phyloP scores from a whole-genome alignment of 2,329 filamentous ascomycete genomes.

The Didymella exigua region DNA sequence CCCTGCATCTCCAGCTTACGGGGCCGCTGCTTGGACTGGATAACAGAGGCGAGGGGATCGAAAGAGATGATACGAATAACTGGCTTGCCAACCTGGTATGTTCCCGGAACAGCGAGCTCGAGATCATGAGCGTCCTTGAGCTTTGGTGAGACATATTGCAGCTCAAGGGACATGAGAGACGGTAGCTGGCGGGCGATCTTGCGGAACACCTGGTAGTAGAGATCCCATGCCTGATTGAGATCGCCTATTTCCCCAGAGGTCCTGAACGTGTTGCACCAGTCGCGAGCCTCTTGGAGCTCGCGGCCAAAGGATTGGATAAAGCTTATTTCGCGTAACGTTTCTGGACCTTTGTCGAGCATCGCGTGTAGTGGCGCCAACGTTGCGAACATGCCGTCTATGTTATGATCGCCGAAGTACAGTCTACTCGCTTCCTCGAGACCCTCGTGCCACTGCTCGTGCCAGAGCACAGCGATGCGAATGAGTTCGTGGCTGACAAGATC shows the following conservation, averaged over 20 bases:
- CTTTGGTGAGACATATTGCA: constrained; percentile 96
- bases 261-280: constrained; percentile 94
- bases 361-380: constrained; percentile 90
- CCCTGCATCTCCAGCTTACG: constrained; percentile 86
- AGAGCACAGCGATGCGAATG: constrained; percentile 93
- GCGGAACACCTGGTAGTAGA: constrained; percentile 98
- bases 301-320: constrained; percentile 97
- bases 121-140: constrained; percentile 84
- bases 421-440: constrained; percentile 94
- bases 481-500: constrained; percentile 95
- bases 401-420: constrained; percentile 95
- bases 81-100: constrained; percentile 79
- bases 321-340: constrained; percentile 93
- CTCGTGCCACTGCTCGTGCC: constrained; percentile 99
- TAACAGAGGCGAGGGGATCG: constrained; percentile 86
- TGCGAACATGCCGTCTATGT: constrained; percentile 96
- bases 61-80: constrained; percentile 88
- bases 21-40: constrained; percentile 95
- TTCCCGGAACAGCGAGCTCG: constrained; percentile 93
- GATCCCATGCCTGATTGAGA: constrained; percentile 97
- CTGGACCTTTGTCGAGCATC: constrained; percentile 85
- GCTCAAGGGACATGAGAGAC: constrained; percentile 87
- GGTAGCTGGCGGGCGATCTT: constrained; percentile 92
- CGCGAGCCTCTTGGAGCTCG: constrained; percentile 90
- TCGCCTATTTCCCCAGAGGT: constrained; percentile 89